phyloP scores from a whole-genome alignment of 176 grass and related monocot genomes.

The Lolium rigidum region DNA sequence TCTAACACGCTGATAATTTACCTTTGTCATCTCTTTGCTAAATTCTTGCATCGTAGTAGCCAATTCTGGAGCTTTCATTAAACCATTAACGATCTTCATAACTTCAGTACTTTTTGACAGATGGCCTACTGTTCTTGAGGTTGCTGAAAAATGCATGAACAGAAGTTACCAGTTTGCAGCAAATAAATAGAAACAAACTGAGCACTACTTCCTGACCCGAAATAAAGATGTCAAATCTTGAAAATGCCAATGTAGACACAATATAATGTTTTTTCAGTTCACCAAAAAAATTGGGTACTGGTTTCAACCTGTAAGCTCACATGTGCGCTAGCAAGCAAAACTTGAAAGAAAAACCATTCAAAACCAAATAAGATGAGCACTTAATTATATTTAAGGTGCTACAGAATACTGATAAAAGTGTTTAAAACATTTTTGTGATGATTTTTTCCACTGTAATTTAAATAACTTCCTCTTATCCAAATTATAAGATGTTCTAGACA shows the following conservation, averaged over 20 bases:
- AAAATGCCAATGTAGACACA: neutral
- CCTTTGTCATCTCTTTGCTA: conserved; percentile 96
- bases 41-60: conserved; percentile 93
- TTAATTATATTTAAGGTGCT: neutral
- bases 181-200: conserved; percentile 15
- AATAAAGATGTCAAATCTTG: conserved; percentile 17
- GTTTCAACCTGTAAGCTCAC: neutral
- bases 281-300: neutral
- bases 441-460: neutral
- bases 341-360: neutral
- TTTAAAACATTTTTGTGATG: neutral
- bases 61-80: conserved; percentile 97
- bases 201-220: neutral
- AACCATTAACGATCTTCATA: conserved; percentile 87
- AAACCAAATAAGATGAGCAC: conserved; percentile 34
- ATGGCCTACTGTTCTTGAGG: conserved; percentile 83
- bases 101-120: conserved; percentile 89
- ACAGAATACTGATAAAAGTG: neutral
- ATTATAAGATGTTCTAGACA: neutral
- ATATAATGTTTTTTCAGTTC: neutral
- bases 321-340: neutral
- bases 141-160: conserved; percentile 59
- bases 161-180: conserved; percentile 30
- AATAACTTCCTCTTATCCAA: neutral
- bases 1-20: conserved; percentile 36